Evolutionary conservation across 1,284 basidiomycete genomes (phyloP), one percentile per base, ranked within the genome.

Genomic region (Ceratobasidium sp.): DNA sequence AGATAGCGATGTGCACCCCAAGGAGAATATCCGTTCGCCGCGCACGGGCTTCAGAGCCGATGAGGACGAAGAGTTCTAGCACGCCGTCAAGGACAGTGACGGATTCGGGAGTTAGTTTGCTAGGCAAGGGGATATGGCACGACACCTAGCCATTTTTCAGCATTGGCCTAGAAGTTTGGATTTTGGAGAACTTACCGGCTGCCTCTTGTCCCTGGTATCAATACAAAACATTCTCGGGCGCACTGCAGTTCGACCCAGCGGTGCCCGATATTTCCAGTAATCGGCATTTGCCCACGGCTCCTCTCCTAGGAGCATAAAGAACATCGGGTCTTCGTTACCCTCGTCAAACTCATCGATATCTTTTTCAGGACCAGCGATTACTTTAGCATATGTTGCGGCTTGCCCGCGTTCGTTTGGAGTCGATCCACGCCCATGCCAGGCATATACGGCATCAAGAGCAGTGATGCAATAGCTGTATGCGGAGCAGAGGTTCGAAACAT

Each of bases 241-340:
- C 23, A 45, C 52, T 9, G 53, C 65, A 36, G 53, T 23, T 34
- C 43, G 57, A 39, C 43, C 89, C 90, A 92, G 26, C 87, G 80
- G 60, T 18, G 81, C 80, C 76, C 88, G 84, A 89, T 89, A 93
- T 76, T 80, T 85, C 92, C 92, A 93, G 78, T 93, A 89, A 76
- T 92, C 87, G 1, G 92, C 92, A 55, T 85, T 87, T 3, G 91
- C 91, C 78, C 88, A 92, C 1, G 84, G 84, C 0, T 87, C 87
- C 26, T 91, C 86, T 9, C 92, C 92, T 10, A 93, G 82, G 55
- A 91, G 85, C 87, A 91, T 88, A 90, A 92, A 92, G 77, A 93
- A 92, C 85, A 92, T 88, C 72, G 92, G 90, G 71, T 92, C 89
- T 30, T 84, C 80, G 45, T 81, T 80, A 30, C 85, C 84, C 64